Conservation (phyloP, 495 filamentous ascomycete genomes). For the Tuber melanosporum region DNA sequence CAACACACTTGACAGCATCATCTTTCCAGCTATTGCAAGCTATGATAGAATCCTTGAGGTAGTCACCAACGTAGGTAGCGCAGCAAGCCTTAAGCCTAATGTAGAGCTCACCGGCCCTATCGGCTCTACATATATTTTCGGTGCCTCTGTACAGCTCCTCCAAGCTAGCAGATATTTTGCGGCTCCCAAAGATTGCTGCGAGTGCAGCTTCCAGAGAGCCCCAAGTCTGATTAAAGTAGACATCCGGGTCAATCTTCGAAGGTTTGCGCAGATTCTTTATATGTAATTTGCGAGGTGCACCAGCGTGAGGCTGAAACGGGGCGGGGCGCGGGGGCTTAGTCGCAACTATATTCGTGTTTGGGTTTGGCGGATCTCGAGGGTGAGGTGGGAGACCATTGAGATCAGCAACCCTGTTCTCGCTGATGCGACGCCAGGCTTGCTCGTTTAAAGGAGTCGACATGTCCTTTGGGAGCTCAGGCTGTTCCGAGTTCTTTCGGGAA, state of each 20-base stretch:
- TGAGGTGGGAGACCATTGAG: slow-evolving; percentile 26
- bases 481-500: slow-evolving; percentile 33
- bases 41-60: slow-evolving; percentile 52
- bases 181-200: slow-evolving; percentile 59
- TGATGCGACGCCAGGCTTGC: slow-evolving; percentile 36
- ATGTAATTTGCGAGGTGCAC: slow-evolving; percentile 57
- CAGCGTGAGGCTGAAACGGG: slow-evolving; percentile 31
- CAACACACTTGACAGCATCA: slow-evolving; percentile 54
- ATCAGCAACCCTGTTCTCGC: slow-evolving; percentile 19
- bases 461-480: slow-evolving; percentile 4
- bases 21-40: slow-evolving; percentile 55
- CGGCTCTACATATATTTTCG: slow-evolving; percentile 80
- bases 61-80: slow-evolving; percentile 54
- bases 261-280: slow-evolving; percentile 75
- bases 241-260: slow-evolving; percentile 53
- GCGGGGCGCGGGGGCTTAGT: slow-evolving; percentile 15
- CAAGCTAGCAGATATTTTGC: slow-evolving; percentile 58
- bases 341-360: slow-evolving; percentile 6
- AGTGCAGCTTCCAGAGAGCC: slow-evolving; percentile 66
- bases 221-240: slow-evolving; percentile 69
- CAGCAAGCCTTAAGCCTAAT: slow-evolving; percentile 58
- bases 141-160: slow-evolving; percentile 85
- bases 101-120: slow-evolving; percentile 58
- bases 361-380: background rate
- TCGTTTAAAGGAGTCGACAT: slow-evolving; percentile 26